Evolutionary conservation across 495 filamentous ascomycete species (phyloP).

Genomic region (Wilcoxina mikolae): DNA sequence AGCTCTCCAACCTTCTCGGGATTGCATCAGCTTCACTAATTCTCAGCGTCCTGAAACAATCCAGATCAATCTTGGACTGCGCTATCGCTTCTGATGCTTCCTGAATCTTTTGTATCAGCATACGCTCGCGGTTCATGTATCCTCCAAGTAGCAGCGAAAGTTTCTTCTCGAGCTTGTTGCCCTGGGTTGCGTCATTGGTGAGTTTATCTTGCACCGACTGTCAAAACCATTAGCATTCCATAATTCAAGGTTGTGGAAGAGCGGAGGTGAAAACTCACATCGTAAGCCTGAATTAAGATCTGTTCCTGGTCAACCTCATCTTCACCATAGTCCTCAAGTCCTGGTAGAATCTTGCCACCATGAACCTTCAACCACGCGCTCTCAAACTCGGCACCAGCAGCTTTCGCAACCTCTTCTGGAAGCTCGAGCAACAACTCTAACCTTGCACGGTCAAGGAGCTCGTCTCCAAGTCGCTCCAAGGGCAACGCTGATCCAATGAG

Average conservation of each 20-base stretch:
- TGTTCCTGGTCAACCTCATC: constrained; percentile 49
- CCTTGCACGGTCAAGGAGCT: constrained; percentile 54
- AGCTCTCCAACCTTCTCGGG: constrained; percentile 50
- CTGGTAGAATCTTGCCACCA: constrained; percentile 45
- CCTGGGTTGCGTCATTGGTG: constrained; percentile 54
- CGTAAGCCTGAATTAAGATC: constrained; percentile 48
- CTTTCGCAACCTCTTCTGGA: constrained; percentile 39
- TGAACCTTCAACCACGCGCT: constrained; percentile 52
- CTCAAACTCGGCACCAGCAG: constrained; percentile 45
- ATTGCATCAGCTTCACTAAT: constrained; percentile 66
- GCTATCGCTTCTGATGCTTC: constrained; percentile 66
- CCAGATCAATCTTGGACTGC: constrained; percentile 54
- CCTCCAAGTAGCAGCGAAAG: constrained; percentile 75
- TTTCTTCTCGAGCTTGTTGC: constrained; percentile 85
- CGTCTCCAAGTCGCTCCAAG: constrained; percentile 55
- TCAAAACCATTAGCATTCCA: constrained; percentile 29
- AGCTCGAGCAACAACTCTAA: constrained; percentile 62
- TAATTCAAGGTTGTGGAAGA: constrained; percentile 19
- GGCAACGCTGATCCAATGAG: constrained; percentile 45
- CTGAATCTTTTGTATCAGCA: constrained; percentile 60
- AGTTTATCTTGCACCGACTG: constrained; percentile 58
- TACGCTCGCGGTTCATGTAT: constrained; percentile 75
- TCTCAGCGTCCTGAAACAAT: constrained; percentile 60
- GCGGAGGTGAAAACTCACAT: constrained; percentile 36
- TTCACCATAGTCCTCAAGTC: constrained; percentile 61